Conservation (phyloP, 2,329 filamentous ascomycete genomes). For the Botrytis medusae region DNA sequence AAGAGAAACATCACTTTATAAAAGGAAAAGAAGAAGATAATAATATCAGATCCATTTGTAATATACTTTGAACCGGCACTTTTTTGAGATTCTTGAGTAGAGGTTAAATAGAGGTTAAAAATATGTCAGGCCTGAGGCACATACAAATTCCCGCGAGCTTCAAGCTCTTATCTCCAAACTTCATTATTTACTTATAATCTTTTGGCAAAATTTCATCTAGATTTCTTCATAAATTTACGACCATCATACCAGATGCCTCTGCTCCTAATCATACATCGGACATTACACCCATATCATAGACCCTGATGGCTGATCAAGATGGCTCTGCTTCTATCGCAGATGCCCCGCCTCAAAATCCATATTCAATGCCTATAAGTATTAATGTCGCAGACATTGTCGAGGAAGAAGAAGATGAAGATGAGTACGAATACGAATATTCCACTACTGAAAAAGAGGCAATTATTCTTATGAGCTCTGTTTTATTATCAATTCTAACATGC, state of each 20-base stretch:
- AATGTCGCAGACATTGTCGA: slow-evolving; percentile 19
- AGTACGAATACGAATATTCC: slow-evolving; percentile 67
- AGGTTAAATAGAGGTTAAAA: background rate
- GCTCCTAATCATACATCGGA: slow-evolving; percentile 25
- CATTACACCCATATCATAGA: slow-evolving; percentile 32
- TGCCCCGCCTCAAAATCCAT: slow-evolving; percentile 29
- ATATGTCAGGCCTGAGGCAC: background rate
- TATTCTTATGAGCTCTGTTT: background rate
- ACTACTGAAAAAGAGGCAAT: slow-evolving; percentile 60
- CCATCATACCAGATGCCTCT: slow-evolving; percentile 28
- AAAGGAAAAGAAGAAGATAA: background rate
- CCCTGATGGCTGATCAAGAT: slow-evolving; percentile 32
- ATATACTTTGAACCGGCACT: background rate
- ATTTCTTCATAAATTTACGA: background rate
- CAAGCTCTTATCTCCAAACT: background rate
- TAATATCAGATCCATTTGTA: background rate
- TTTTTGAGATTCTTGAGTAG: background rate
- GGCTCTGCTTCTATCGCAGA: slow-evolving; percentile 19
- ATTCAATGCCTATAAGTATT: slow-evolving; percentile 19
- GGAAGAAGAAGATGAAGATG: slow-evolving; percentile 52
- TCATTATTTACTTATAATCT: background rate
- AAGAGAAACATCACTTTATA: background rate
- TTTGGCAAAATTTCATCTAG: background rate
- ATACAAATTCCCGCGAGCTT: background rate
- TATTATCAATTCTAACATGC: slow-evolving; percentile 17